phyloP scores from a whole-genome alignment of 2,329 filamentous ascomycete genomes.

The Zymoseptoria crescenta region DNA sequence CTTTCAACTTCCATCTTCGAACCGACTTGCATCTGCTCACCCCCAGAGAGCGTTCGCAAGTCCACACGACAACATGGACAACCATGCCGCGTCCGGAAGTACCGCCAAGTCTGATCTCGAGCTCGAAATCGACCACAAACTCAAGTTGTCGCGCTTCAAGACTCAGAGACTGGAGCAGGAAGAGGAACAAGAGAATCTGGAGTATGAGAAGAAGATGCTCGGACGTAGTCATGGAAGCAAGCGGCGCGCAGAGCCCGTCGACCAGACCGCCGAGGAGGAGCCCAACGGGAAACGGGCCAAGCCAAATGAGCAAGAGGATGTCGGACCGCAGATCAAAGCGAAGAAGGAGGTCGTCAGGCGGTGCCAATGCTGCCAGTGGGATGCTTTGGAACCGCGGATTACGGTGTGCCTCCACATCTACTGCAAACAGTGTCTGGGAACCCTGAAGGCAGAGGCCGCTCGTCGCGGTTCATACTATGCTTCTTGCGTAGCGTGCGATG shows the following conservation, averaged over 20 bases:
- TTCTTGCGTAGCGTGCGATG: no score
- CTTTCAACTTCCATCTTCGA: not conserved
- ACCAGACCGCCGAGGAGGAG: no score
- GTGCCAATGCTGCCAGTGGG: no score
- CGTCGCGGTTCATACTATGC: no score
- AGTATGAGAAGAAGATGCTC: not conserved
- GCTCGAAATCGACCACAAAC: not conserved
- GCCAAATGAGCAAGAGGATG: no score
- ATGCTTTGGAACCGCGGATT: not conserved
- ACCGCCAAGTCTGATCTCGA: not conserved
- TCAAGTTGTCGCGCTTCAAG: not conserved
- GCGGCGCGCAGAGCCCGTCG: no score
- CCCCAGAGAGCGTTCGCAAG: no score
- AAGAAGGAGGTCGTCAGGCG: no score
- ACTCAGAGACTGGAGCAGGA: not conserved
- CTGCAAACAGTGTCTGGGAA: not conserved
- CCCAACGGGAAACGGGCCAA: no score
- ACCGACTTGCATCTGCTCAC: not conserved
- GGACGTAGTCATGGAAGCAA: not conserved
- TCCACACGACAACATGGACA: not conserved
- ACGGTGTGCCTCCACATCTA: not conserved
- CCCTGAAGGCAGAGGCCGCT: not conserved
- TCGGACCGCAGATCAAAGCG: no score
- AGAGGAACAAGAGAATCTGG: not conserved
- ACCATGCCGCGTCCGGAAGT: no score